A percentile compares a stretch with the other conserved stretches of the same genome.
Conservation (phyloP, 2,329 filamentous ascomycete genomes). For the Elsinoe necatrix region DNA sequence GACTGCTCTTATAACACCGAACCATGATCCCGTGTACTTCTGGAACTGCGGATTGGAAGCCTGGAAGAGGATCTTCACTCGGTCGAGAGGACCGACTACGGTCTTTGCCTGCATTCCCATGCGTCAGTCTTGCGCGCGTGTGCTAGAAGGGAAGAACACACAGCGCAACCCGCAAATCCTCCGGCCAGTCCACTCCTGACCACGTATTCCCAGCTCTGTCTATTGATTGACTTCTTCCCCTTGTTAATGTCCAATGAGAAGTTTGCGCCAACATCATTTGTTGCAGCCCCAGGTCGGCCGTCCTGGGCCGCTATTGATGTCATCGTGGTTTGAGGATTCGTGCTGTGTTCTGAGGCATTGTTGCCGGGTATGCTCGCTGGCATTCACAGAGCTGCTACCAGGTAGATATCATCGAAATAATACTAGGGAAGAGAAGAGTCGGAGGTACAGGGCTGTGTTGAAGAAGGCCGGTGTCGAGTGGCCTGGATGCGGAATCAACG, state of each 20-base stretch:
- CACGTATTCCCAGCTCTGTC: slow-evolving; percentile 73
- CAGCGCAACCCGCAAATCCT: slow-evolving; percentile 82
- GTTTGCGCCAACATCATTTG: slow-evolving; percentile 46
- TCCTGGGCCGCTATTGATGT: slow-evolving; percentile 21
- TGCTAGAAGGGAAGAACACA: slow-evolving; percentile 43
- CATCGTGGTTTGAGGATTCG: slow-evolving; percentile 28
- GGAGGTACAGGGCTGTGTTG: neutral
- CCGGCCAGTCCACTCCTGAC: slow-evolving; percentile 78
- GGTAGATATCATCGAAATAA: neutral
- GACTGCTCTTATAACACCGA: slow-evolving; percentile 73
- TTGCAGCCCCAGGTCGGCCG: slow-evolving; percentile 37
- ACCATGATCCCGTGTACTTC: slow-evolving; percentile 86
- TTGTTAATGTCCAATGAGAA: slow-evolving; percentile 32
- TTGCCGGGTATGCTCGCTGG: slow-evolving; percentile 27
- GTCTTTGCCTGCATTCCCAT: slow-evolving; percentile 67
- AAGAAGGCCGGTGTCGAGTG: neutral
- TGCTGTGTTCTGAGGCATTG: slow-evolving; percentile 26
- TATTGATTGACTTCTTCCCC: slow-evolving; percentile 50
- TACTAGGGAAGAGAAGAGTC: neutral
- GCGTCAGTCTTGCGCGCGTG: slow-evolving; percentile 16
- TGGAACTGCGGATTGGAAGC: slow-evolving; percentile 87
- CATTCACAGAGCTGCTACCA: slow-evolving; percentile 26
- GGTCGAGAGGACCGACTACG: slow-evolving; percentile 86
- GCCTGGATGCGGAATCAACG: slow-evolving; percentile 10
- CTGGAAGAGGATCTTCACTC: slow-evolving; percentile 98